Evolutionary conservation across 2,329 filamentous ascomycete genomes (phyloP), one percentile per base, ranked within the genome.

Genomic region (Xylaria sp.): DNA sequence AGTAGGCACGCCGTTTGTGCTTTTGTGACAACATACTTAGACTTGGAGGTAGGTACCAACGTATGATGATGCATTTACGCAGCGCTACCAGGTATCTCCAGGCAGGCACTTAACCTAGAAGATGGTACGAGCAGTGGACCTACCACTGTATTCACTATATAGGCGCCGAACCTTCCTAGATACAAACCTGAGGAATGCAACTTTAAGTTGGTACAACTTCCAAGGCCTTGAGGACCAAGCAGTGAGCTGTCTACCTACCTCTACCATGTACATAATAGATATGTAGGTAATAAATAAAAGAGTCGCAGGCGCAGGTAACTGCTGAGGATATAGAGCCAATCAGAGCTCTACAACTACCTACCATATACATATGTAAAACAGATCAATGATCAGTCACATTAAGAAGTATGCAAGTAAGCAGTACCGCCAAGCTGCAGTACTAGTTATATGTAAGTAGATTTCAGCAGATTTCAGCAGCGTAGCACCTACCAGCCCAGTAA

Each of bases 281-380:
- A 46, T 3, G 18, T 46, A n/a, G 41, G 41, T 46, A 46, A 7
- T n/a, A 1, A 46, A 7, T n/a, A 1, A 18, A 4, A 46, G 41
- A 46, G 13, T 18, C 15, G 18, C n/a, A 18, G 18, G 15, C 18
- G 6, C 18, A 46, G 15, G 15, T 36, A 39, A 8, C 13, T 49
- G 20, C 39, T 41, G 36, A 31, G 49, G n/a, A 51, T 51, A 23
- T n/a, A 60, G 3, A 60, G 61, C 61, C 56, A 64, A 64, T 58
- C 51, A 64, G 9, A 64, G 48, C 31, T 20, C 28, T 31, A 28
- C 61, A 68, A 20, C 28, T 55, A 43, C 8, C 18, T 36, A 36
- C 33, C 6, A 28, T 5, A 28, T 28, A n/a, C n/a, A 31, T 31
- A 31, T 31, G 31, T 31, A 36, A 10, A 10, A 10, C 10, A 36